phyloP scores from a whole-genome alignment of 345 rosid genomes.

The Rhodamnia rubescens region DNA sequence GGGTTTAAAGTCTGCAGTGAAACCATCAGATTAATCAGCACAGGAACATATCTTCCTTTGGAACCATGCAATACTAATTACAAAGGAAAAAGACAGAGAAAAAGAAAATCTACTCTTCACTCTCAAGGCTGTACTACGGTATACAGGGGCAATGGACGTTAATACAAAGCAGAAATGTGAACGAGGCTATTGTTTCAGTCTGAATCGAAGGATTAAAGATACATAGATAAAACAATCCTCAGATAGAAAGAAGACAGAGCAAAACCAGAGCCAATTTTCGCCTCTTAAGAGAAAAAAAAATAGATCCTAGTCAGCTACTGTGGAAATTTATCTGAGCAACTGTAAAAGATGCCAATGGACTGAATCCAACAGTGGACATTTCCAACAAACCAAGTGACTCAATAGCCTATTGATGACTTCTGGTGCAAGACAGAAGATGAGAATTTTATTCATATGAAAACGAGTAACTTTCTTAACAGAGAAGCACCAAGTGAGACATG shows the following conservation, averaged over 20 bases:
- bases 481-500: neutral
- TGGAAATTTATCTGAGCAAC: neutral
- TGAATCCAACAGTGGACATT: neutral
- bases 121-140: neutral
- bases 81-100: neutral
- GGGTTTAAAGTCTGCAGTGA: neutral
- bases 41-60: neutral
- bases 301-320: neutral
- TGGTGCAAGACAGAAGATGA: neutral
- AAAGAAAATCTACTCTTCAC: neutral
- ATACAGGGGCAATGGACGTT: neutral
- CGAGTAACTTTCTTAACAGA: neutral
- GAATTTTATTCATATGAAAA: neutral
- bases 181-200: neutral
- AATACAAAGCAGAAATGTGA: neutral
- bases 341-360: neutral
- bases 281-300: neutral
- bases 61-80: neutral
- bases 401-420: neutral
- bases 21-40: neutral
- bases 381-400: neutral
- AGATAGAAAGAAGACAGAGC: neutral
- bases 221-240: neutral
- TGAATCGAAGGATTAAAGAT: neutral
- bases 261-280: neutral